Base-by-base conservation (phyloP, 345 rosid genomes). In the Lepidium sativum region DNA sequence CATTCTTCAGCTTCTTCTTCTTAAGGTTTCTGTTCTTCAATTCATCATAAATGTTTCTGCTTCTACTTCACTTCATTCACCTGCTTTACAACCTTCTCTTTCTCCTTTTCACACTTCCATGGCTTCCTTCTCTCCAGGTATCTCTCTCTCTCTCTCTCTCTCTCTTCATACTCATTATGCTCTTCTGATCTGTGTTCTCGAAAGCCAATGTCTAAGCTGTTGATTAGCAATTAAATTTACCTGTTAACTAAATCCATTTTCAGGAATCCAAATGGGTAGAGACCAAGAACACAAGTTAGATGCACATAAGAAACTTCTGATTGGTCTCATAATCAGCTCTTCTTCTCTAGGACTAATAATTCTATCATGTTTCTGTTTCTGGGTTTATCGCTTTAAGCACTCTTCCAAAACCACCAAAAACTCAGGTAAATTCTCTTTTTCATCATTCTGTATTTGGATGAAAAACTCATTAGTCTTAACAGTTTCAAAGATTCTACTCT, bases 81-180 rank as follows among this genome's bases (percentile, higher is more conserved):
- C 73, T 9, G 68, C 69, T 20, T 35, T 55, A 57, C 66, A 61
- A 59, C 81, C 79, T 57, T 75, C 75, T 74, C 70, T 64, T 32
- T 76, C 80, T 18, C 76, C 86, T 0, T 38, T 79, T 50, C 75
- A 84, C 64, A 38, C 80, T 65, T 78, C 95, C 71, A 72, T 82
- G 91, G 63, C 84, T 68, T 80, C 91, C 27, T 77, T 83, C 41
- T 82, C 92, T 75, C 92, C 96, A 78, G 90, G 96, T 84, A 43
- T 12, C 17, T 33, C 34, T 54, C 47, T 14, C 7, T 25, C 9
- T 33, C 12, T 12, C 17, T 33, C 34, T 54, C 47, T 14, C 7
- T 25, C 9, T 33, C 12, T 33, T 9, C 2, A n/a, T 50, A 23
- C 42, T 49, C 25, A 10, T 45, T 29, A 18, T 43, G 4, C 12